Evolutionary conservation across 106 monocot species (phyloP).

Genomic region (Amphibolis antarctica): DNA sequence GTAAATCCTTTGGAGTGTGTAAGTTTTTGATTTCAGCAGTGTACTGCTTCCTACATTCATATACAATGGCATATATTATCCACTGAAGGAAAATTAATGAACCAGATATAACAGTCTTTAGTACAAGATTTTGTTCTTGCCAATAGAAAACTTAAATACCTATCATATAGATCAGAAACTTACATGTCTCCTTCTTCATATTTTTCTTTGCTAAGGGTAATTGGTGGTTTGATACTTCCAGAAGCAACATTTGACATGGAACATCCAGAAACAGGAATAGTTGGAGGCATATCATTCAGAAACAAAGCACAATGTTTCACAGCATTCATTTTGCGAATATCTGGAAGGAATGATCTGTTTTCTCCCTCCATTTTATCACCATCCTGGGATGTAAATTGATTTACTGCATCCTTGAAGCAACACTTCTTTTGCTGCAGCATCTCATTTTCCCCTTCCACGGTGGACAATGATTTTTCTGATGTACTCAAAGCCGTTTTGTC

Average conservation of each 20-base stretch:
- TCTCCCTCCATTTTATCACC: not conserved
- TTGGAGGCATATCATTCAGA: constrained; percentile 1
- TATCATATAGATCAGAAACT: constrained; percentile 12
- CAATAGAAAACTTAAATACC: too few relatives aligned
- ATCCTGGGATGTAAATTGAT: not conserved
- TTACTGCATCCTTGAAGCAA: not conserved
- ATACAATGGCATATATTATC: not conserved
- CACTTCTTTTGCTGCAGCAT: not conserved
- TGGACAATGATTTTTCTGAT: not conserved
- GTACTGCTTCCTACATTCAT: constrained; percentile 28
- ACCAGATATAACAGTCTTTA: not conserved
- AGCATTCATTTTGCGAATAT: constrained; percentile 4
- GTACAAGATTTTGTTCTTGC: too few relatives aligned
- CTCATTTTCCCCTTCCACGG: constrained; percentile 3
- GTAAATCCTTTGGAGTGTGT: constrained; percentile 21
- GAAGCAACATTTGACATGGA: constrained; percentile 11
- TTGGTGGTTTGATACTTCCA: constrained; percentile 19
- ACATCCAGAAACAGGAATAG: constrained; percentile 9
- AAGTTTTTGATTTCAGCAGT: constrained; percentile 17
- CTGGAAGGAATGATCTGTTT: constrained; percentile 1
- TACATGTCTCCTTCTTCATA: constrained; percentile 29
- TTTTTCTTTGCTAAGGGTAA: constrained; percentile 18
- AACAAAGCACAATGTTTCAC: constrained; percentile 6
- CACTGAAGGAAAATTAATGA: not conserved
- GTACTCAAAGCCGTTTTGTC: constrained; percentile 3